Percentiles rank a stretch among this genome's conserved stretches.
These are phyloP conservation scores for Aspergillus leporis DNA, from an alignment of 495 filamentous ascomycete genomes.

Conservation along the genomic window DNA sequence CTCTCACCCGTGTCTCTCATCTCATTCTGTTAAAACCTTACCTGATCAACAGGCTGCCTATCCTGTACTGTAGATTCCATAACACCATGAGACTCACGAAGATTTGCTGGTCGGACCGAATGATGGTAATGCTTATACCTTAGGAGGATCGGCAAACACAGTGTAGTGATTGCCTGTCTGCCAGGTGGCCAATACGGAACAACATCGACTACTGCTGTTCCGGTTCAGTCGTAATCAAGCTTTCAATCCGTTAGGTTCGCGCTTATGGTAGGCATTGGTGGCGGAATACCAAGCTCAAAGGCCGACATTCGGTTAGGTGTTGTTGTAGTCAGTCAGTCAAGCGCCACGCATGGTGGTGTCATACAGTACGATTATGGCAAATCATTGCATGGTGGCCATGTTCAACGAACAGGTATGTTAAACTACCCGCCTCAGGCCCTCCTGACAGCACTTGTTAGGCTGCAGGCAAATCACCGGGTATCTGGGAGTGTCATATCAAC, in stretches of 20 bases:
- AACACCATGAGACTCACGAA: conserved; percentile 21
- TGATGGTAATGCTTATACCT: conserved; percentile 26
- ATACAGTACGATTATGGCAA: conserved; percentile 27
- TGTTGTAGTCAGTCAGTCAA: conserved; percentile 34
- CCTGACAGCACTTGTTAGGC: conserved; percentile 8
- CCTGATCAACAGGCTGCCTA: too few species aligned
- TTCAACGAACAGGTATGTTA: conserved; percentile 11
- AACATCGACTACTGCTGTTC: conserved; percentile 27
- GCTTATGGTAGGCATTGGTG: conserved; percentile 52
- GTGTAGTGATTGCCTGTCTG: conserved; percentile 38
- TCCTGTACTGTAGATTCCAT: too few species aligned
- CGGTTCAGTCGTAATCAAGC: conserved; percentile 30
- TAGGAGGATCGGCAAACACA: conserved; percentile 38
- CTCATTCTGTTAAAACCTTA: too few species aligned
- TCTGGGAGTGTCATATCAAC: not conserved
- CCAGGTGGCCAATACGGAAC: conserved; percentile 35
- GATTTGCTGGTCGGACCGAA: conserved; percentile 2
- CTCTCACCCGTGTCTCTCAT: too few species aligned
- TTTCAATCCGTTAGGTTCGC: conserved; percentile 41
- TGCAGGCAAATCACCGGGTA: conserved; percentile 1
- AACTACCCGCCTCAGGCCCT: conserved; percentile 17
- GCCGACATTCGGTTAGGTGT: conserved; percentile 42
- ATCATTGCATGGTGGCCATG: conserved; percentile 5
- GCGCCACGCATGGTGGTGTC: conserved; percentile 16
- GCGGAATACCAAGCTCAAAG: conserved; percentile 34